Percentiles rank a stretch among this genome's conserved stretches.
These are phyloP conservation scores for Sisymbrium altissimum DNA, from an alignment of 345 rosid species.

Conservation along the genomic window DNA sequence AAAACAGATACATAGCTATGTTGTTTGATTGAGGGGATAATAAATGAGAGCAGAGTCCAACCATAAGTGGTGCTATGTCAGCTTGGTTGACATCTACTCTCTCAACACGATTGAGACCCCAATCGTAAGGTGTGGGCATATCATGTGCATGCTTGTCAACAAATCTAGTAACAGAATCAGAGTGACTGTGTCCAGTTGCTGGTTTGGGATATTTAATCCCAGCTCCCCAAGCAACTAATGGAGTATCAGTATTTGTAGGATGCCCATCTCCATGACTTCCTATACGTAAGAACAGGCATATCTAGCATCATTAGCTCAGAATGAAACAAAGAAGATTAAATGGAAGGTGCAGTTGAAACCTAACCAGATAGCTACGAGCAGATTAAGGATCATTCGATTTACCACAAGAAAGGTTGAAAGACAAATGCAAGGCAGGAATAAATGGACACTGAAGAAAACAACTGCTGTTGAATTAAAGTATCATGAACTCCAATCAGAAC, in stretches of 20 bases:
- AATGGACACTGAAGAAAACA: constrained; percentile 14
- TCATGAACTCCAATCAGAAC: constrained; percentile 11
- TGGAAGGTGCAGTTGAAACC: constrained; percentile 17
- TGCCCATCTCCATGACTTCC: constrained; percentile 99
- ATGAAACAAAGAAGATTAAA: not conserved
- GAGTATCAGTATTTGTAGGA: constrained; percentile 90
- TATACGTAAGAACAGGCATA: not conserved
- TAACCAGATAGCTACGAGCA: constrained; percentile 16
- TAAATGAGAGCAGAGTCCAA: constrained; percentile 28
- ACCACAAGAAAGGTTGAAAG: not conserved
- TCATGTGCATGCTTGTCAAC: constrained; percentile 89
- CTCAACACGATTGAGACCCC: constrained; percentile 82
- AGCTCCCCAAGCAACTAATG: constrained; percentile 98
- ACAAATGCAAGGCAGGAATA: constrained; percentile 14
- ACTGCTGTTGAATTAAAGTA: not conserved
- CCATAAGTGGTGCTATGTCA: constrained; percentile 95
- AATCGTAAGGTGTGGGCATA: constrained; percentile 67
- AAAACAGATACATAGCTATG: not conserved
- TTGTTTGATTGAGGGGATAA: not conserved
- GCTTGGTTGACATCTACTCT: constrained; percentile 98
- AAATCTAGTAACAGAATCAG: constrained; percentile 56
- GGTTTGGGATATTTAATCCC: constrained; percentile 74
- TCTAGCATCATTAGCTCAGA: constrained; percentile 1
- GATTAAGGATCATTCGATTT: constrained; percentile 5
- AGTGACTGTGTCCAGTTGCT: constrained; percentile 39